Percentiles rank a stretch among this genome's conserved stretches.
Conservation (phyloP, 805 yeast species). For the Saturnispora saitoi region DNA sequence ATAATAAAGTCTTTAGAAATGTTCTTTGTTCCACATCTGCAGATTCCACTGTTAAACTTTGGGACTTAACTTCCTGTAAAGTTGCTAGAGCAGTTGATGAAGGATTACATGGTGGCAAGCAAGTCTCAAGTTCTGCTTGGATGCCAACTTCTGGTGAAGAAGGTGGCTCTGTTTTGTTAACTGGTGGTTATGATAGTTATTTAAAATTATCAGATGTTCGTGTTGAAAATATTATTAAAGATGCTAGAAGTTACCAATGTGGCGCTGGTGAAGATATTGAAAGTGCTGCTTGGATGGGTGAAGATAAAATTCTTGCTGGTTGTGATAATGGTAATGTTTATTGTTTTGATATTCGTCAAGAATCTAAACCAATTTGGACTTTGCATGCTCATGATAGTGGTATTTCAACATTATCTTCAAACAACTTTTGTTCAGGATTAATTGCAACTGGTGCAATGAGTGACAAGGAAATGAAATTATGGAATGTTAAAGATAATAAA, state of each 20-base stretch:
- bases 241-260: conserved; percentile 59
- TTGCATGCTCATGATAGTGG: conserved; percentile 96
- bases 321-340: conserved; percentile 87
- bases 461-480: conserved; percentile 75
- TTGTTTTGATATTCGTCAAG: conserved; percentile 72
- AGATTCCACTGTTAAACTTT: conserved; percentile 85
- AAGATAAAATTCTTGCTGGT: conserved; percentile 53
- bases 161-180: conserved; percentile 61
- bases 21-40: conserved; percentile 93
- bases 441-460: conserved; percentile 86
- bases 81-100: conserved; percentile 70
- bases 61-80: conserved; percentile 74
- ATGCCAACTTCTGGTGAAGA: conserved; percentile 37
- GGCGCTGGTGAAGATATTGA: conserved; percentile 72
- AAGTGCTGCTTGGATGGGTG: conserved; percentile 61
- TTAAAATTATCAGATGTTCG: conserved; percentile 82
- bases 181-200: conserved; percentile 91
- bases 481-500: conserved; percentile 51
- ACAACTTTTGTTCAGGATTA: conserved; percentile 58
- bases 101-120: conserved; percentile 62
- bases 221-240: conserved; percentile 47
- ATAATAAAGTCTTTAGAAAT: conserved; percentile 72
- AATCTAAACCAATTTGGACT: conserved; percentile 77
- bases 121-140: conserved; percentile 86
- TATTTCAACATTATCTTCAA: conserved; percentile 71